Evolutionary conservation across 139 green algal species (phyloP), one percentile per base, ranked within the genome.

Genomic region (Micractinium conductrix): DNA sequence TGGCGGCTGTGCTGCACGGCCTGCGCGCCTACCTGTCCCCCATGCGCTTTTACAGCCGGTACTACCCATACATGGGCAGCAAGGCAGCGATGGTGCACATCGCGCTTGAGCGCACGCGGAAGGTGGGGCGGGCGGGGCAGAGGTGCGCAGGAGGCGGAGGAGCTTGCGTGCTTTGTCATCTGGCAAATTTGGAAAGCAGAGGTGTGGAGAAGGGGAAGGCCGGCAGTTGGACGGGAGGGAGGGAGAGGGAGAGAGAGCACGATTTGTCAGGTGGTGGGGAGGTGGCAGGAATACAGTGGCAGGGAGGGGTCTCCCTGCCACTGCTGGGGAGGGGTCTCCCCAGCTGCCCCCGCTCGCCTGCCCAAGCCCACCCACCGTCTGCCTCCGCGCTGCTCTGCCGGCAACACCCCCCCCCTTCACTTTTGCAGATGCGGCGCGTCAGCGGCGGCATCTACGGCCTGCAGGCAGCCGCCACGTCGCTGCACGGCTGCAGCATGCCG

Each of bases 21-120:
- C 88, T 93, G 87, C 88, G 83, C 30, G 68, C 55, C 17, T 93
- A 93, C 83, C 89, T 93, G 42, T 67, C 88, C n/a, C 85, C 85
- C 40, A 72, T 78, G 16, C 81, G 90, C 50, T 93, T 93, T 67
- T 93, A 93, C 84, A 21, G 38, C 58, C 78, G 71, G 8, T 72
- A 84, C 40, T 93, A 92, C 81, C 90, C 90, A 5, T 92, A 86
- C 50, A 74, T 87, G 24, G 87, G 89, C 9, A 88, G 89, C 67
- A 79, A 81, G 22, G 42, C 26, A 28, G 85, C 86, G 33, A 93
- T 93, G 90, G 80, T 93, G 37, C 81, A 87, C 74, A 90, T 90
- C 24, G 86, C 86, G 75, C 48, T 85, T 33, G 88, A 89, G 42
- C 79, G 86, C 44, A 44, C 74, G 30, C 73, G 76, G n/a, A 38